A percentile compares a stretch with the other conserved stretches of the same genome.
phyloP scores from a whole-genome alignment of 495 filamentous ascomycete species.

The Usnea hakonensis region DNA sequence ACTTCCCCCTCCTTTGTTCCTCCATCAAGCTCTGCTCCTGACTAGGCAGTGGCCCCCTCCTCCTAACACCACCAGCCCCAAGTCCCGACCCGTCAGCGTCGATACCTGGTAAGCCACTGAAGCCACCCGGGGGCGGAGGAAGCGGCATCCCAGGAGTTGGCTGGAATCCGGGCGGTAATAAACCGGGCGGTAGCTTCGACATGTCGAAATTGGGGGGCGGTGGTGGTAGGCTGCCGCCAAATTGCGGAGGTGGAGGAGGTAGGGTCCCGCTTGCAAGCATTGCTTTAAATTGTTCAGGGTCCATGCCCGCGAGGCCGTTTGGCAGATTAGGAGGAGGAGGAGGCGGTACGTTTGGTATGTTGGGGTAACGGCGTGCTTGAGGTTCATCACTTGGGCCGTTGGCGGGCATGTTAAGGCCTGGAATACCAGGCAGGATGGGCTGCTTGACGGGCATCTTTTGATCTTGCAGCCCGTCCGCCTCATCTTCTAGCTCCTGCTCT shows the following conservation, averaged over 20 bases:
- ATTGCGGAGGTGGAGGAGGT: constrained; percentile 42
- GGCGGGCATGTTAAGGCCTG: constrained; percentile 31
- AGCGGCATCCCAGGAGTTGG: constrained; percentile 33
- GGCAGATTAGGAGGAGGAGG: constrained; percentile 43
- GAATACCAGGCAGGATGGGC: constrained; percentile 46
- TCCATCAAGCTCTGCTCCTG: constrained; percentile 73
- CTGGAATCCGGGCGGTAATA: constrained; percentile 41
- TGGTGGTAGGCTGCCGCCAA: constrained; percentile 42
- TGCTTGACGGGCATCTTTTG: constrained; percentile 67
- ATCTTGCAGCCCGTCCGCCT: constrained; percentile 87
- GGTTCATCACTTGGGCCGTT: constrained; percentile 34
- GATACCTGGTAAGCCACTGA: constrained; percentile 40
- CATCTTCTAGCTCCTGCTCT: constrained; percentile 86
- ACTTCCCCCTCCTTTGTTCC: constrained; percentile 63
- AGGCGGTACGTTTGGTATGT: constrained; percentile 42
- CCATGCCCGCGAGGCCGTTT: constrained; percentile 49
- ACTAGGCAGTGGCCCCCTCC: constrained; percentile 64
- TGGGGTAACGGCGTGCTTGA: constrained; percentile 37
- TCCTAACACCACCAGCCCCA: constrained; percentile 37
- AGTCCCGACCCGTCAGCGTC: constrained; percentile 32
- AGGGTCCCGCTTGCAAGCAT: constrained; percentile 38
- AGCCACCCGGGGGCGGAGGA: constrained; percentile 23
- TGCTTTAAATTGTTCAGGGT: constrained; percentile 41
- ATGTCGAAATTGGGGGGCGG: constrained; percentile 57
- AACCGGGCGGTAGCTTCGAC: constrained; percentile 49